These are phyloP conservation scores for Ensete ventricosum DNA, from an alignment of 176 grass and related monocot species.

Conservation along the genomic window DNA sequence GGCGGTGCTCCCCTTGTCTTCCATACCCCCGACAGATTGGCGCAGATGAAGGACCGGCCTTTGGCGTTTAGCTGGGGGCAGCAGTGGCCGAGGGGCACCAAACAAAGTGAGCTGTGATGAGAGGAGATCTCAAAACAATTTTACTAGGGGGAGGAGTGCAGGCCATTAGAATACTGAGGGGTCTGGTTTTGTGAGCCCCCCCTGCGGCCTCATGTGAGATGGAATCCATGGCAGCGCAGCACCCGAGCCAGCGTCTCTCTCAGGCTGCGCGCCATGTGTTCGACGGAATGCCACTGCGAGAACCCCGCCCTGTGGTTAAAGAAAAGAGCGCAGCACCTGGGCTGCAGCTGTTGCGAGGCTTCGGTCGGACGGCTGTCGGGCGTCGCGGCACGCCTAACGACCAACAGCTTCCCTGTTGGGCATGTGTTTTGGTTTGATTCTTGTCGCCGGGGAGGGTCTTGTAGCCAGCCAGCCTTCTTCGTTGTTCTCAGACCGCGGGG, in stretches of 20 bases:
- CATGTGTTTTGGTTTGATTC: background rate
- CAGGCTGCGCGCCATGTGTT: slow-evolving; percentile 1
- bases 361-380: slow-evolving; percentile 6
- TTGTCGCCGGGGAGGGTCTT: no score
- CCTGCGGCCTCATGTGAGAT: background rate
- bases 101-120: no score
- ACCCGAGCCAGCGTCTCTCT: background rate
- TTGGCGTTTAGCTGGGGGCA: no score
- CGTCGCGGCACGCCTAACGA: background rate
- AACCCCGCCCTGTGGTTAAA: background rate
- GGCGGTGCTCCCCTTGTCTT: background rate
- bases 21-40: background rate
- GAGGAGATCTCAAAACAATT: background rate
- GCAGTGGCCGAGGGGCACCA: no score
- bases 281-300: background rate
- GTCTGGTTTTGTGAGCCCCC: no score
- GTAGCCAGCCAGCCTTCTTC: no score
- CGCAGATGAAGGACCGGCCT: background rate
- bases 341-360: background rate
- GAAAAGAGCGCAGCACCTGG: background rate
- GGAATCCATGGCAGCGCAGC: background rate
- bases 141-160: background rate
- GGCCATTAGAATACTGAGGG: no score
- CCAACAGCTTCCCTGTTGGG: background rate
- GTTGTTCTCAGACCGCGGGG: no score